Evolutionary conservation across 768 basidiomycete genomes (phyloP).

Genomic region (Boletus eberwhitei): DNA sequence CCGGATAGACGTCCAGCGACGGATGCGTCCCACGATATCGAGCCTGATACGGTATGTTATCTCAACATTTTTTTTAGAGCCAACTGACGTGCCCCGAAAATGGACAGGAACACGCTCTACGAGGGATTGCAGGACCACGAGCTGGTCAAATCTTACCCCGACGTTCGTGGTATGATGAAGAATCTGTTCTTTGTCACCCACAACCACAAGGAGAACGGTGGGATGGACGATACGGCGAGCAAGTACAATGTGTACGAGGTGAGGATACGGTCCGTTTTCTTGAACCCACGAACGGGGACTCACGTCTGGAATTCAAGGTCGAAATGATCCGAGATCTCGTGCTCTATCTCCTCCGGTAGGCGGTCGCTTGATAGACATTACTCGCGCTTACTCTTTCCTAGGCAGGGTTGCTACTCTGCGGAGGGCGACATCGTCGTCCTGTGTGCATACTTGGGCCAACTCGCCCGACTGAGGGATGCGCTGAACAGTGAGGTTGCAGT

Average conservation of each 20-base stretch:
- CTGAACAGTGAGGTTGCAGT: slow-evolving; percentile 51
- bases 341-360: slow-evolving; percentile 44
- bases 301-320: slow-evolving; percentile 25
- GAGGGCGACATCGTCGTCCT: slow-evolving; percentile 53
- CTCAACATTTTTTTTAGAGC: neutral
- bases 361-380: neutral
- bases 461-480: slow-evolving; percentile 43
- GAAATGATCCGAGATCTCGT: slow-evolving; percentile 52
- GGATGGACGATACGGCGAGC: slow-evolving; percentile 57
- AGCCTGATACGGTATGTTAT: slow-evolving; percentile 35
- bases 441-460: slow-evolving; percentile 52
- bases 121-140: slow-evolving; percentile 56
- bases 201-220: slow-evolving; percentile 55
- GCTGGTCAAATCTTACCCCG: slow-evolving; percentile 46
- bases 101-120: slow-evolving; percentile 54
- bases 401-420: slow-evolving; percentile 46
- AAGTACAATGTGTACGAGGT: slow-evolving; percentile 72
- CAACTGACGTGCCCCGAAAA: neutral
- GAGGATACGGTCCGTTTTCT: slow-evolving; percentile 36
- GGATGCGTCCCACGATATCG: slow-evolving; percentile 73
- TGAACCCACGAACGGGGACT: neutral
- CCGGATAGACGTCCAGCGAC: slow-evolving; percentile 64
- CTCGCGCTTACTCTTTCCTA: slow-evolving; percentile 10
- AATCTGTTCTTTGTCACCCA: slow-evolving; percentile 72
- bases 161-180: slow-evolving; percentile 58